phyloP scores from a whole-genome alignment of 2,329 filamentous ascomycete species.

The Hymenoscyphus infarciens region DNA sequence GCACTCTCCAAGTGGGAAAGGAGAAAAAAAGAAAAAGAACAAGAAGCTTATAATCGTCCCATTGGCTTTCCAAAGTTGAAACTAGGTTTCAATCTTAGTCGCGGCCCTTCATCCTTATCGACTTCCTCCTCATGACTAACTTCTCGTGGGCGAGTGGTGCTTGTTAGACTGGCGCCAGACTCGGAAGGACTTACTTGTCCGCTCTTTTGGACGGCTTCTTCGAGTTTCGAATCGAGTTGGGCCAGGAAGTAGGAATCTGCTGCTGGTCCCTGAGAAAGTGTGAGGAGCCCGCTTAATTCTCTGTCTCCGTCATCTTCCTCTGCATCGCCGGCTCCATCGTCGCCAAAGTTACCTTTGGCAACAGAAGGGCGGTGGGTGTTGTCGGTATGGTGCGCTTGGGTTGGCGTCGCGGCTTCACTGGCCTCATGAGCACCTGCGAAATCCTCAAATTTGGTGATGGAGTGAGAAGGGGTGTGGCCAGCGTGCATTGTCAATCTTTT shows the following conservation, averaged over 20 bases:
- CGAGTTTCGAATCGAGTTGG: conserved; percentile 27
- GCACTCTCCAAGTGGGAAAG: background rate
- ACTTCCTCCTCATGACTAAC: conserved; percentile 5
- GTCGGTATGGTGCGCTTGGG: conserved; percentile 19
- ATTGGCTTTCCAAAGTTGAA: conserved; percentile 32
- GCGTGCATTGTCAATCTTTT: conserved; percentile 58
- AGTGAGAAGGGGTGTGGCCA: conserved; percentile 59
- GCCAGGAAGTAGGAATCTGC: conserved; percentile 28
- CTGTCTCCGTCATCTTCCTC: conserved; percentile 25
- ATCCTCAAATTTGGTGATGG: conserved; percentile 49
- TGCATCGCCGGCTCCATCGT: conserved; percentile 8
- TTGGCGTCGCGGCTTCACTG: conserved; percentile 30
- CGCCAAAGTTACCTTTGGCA: conserved; percentile 6
- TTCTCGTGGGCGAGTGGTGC: background rate
- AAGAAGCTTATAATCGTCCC: conserved; percentile 24
- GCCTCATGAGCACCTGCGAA: conserved; percentile 9
- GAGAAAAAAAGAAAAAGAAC: background rate
- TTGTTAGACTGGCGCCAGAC: conserved; percentile 10
- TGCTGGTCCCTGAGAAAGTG: conserved; percentile 24
- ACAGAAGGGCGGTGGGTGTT: conserved; percentile 10
- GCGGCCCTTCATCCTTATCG: conserved; percentile 27
- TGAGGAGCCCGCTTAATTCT: conserved; percentile 27
- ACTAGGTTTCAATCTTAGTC: conserved; percentile 28
- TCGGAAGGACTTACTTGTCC: conserved; percentile 17
- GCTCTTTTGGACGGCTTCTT: conserved; percentile 23